These are phyloP conservation scores for Mycena crocata DNA, from an alignment of 768 basidiomycete genomes.

Conservation along the genomic window DNA sequence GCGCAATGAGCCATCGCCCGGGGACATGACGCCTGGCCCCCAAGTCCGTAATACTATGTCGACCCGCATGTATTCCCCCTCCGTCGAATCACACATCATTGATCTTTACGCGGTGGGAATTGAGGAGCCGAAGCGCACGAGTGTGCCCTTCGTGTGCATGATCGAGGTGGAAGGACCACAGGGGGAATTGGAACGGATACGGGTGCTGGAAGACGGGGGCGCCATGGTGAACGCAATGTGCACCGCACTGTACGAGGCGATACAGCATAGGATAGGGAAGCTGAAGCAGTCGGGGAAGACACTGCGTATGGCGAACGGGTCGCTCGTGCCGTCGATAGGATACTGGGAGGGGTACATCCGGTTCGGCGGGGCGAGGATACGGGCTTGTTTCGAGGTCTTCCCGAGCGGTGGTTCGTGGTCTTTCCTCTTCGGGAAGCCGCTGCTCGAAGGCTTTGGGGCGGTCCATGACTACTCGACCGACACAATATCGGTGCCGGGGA, in stretches of 20 bases:
- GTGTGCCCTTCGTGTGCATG: conserved; percentile 19
- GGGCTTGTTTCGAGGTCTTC: conserved; percentile 37
- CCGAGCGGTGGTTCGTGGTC: conserved; percentile 31
- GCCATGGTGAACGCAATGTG: conserved; percentile 35
- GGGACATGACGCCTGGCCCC: conserved; percentile 3
- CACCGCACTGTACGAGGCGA: background rate
- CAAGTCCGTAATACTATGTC: background rate
- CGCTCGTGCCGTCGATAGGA: conserved; percentile 35
- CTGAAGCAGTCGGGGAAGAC: conserved; percentile 17
- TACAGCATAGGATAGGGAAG: background rate
- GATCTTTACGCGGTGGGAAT: conserved; percentile 16
- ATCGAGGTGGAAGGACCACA: conserved; percentile 26
- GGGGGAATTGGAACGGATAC: conserved; percentile 26
- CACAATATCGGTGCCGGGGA: conserved; percentile 15
- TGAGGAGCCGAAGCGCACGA: background rate
- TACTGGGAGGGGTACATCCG: conserved; percentile 35
- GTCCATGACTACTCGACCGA: conserved; percentile 30
- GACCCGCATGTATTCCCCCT: conserved; percentile 6
- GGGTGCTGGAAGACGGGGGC: conserved; percentile 27
- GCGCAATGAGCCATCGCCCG: conserved; percentile 1
- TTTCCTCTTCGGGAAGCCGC: conserved; percentile 30
- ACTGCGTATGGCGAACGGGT: conserved; percentile 49
- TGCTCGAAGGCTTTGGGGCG: conserved; percentile 26
- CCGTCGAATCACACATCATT: conserved; percentile 4
- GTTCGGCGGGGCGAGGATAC: conserved; percentile 14